Conservation (phyloP, 129 eudicot genomes). For the carrot (Daucus carota) region DNA sequence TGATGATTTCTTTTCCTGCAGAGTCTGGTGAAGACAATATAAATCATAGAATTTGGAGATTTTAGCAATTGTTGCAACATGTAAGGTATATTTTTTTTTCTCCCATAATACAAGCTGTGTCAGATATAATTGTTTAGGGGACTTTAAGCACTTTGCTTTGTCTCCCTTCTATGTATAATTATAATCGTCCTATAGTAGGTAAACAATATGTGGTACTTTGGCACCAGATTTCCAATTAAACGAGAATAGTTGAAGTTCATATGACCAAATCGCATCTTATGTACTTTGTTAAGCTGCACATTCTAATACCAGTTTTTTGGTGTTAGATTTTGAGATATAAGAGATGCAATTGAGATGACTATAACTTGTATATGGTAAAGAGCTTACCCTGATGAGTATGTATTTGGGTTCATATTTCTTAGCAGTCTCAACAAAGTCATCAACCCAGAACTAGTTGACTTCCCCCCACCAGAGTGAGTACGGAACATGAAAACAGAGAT, state of each 20-base stretch:
- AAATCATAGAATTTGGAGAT: slow-evolving; percentile 7
- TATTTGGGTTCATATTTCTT: too few relatives aligned
- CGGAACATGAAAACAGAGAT: too few relatives aligned
- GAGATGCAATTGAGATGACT: too few relatives aligned
- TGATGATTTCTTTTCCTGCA: too few relatives aligned
- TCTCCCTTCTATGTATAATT: slow-evolving; percentile 7
- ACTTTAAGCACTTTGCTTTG: slow-evolving; percentile 15
- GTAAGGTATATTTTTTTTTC: background rate
- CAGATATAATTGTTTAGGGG: background rate
- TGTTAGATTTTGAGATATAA: too few relatives aligned
- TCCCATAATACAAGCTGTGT: background rate
- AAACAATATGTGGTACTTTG: background rate
- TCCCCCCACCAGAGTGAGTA: too few relatives aligned
- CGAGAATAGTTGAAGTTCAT: background rate
- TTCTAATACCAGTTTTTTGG: background rate
- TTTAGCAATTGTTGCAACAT: slow-evolving; percentile 7
- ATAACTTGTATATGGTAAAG: too few relatives aligned
- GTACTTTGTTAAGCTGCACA: background rate
- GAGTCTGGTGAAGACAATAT: too few relatives aligned
- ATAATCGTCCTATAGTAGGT: background rate
- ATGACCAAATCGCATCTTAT: background rate
- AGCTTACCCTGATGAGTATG: too few relatives aligned
- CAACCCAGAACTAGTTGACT: too few relatives aligned
- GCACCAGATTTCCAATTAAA: background rate
- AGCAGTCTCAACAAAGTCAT: too few relatives aligned